These are phyloP conservation scores for Trichoderma oligosporum DNA, from an alignment of 2,329 filamentous ascomycete genomes.

Conservation along the genomic window DNA sequence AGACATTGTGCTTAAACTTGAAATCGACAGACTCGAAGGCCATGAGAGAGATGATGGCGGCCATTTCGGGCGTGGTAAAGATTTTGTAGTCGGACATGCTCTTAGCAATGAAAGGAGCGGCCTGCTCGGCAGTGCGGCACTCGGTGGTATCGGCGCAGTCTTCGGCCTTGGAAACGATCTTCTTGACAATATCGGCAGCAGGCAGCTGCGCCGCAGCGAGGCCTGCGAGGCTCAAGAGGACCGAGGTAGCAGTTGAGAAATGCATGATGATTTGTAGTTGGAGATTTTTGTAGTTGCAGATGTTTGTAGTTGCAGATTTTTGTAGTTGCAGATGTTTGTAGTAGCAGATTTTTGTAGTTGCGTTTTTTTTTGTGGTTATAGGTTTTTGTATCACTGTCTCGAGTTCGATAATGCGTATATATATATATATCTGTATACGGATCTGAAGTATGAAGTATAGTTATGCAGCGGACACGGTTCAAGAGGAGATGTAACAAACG, in stretches of 20 bases:
- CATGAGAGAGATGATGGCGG: conserved; percentile 67
- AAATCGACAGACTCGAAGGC: conserved; percentile 68
- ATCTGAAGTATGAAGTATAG: too few species aligned
- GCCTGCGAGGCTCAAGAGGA: conserved; percentile 19
- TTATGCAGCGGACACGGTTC: not conserved
- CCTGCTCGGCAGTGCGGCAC: conserved; percentile 62
- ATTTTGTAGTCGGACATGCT: conserved; percentile 58
- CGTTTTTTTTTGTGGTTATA: not conserved
- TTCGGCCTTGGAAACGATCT: conserved; percentile 55
- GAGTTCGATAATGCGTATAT: not conserved
- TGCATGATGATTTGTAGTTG: conserved; percentile 28
- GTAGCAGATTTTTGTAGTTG: too few species aligned
- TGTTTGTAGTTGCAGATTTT: too few species aligned
- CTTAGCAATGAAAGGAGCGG: conserved; percentile 52
- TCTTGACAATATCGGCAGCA: conserved; percentile 41
- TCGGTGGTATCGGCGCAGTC: conserved; percentile 53
- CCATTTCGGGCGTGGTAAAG: conserved; percentile 55
- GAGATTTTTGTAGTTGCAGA: too few species aligned
- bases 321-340: too few species aligned
- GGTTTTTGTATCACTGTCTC: not conserved
- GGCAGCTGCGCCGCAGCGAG: conserved; percentile 24
- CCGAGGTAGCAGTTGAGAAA: conserved; percentile 23
- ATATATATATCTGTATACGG: not conserved
- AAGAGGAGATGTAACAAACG: not conserved
- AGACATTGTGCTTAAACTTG: conserved; percentile 65